Base-by-base conservation (phyloP, 2,329 filamentous ascomycete species). In the Nemania abortiva region DNA sequence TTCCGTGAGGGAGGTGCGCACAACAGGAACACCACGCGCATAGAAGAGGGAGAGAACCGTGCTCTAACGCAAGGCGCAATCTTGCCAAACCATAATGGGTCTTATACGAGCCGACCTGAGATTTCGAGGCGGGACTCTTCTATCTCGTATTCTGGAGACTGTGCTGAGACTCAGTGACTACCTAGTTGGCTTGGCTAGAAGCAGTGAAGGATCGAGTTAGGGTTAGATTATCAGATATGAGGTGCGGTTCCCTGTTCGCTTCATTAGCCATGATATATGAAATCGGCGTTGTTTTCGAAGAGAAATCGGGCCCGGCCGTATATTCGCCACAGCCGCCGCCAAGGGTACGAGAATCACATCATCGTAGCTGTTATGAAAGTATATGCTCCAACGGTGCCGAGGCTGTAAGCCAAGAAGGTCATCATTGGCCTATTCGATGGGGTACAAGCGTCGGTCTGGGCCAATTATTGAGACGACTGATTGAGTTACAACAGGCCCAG, bases 351-450 rank as follows among this genome's bases (percentile, higher is more conserved):
- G 75, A 84, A 84, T 74, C 83, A 84, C 74, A 83, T 84, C 57
- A 82, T 84, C 29, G 83, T 84, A 82, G 81, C 84, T 73, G 84
- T 83, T 63, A 82, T 83, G 31, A 82, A 84, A 74, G 82, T 81
- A 29, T 81, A 85, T 71, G 81, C 84, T 0, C 77, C 84, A 5
- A 81, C 81, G 13, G 82, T 82, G 2, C 82, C 82, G 79, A 61
- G 79, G 2, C 77, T 81, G 1, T 81, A 80, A 68, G 82, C 82
- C 0, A 76, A 79, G 58, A 82, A 84, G 72, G 82, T 55, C 18
- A 84, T 84, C 50, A 82, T 47, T 47, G n/a, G 18, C 84, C 52
- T 84, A 84, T 75, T 82, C 79, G 7, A 84, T 84, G 82, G 83
- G 81, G 0, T 84, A 84, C 68, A 82, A 82, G 11, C 82, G 83